phyloP scores from a whole-genome alignment of 441 rosid species.

The Viola pubescens region DNA sequence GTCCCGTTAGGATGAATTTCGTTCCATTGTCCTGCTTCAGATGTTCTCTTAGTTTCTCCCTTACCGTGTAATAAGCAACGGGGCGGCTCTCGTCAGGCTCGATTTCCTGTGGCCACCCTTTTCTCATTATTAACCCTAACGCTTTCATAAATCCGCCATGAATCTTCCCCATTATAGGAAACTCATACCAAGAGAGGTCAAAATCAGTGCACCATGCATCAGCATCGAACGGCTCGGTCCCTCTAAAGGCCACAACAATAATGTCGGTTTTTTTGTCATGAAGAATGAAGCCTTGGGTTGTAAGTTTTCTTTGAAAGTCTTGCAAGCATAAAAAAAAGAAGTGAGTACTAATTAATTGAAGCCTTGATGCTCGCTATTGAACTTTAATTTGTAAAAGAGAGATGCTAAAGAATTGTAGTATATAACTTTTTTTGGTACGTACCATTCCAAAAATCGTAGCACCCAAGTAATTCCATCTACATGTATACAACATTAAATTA shows the following conservation, averaged over 20 bases:
- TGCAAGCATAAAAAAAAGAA: neutral
- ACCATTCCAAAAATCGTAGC: conserved; percentile 31
- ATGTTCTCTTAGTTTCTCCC: conserved; percentile 31
- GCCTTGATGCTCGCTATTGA: too few species aligned
- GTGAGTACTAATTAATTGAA: too few species aligned
- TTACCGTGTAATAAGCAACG: conserved; percentile 44
- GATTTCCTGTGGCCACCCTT: conserved; percentile 5
- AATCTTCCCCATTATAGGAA: conserved; percentile 32
- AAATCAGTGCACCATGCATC: conserved; percentile 54
- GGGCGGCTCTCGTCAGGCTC: neutral
- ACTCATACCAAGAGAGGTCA: conserved; percentile 51
- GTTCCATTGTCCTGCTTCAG: conserved; percentile 23
- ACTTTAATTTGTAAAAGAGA: neutral
- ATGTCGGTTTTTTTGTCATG: conserved; percentile 24
- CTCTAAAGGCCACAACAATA: conserved; percentile 51
- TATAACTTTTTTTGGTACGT: conserved; percentile 1
- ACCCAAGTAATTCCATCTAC: conserved; percentile 34
- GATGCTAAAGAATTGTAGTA: neutral
- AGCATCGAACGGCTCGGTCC: conserved; percentile 40
- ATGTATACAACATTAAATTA: neutral
- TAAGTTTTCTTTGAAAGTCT: conserved; percentile 16
- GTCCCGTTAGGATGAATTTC: conserved; percentile 50
- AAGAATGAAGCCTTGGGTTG: conserved; percentile 40
- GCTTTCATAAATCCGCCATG: conserved; percentile 59
- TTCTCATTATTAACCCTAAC: conserved; percentile 29